Evolutionary conservation across 2,329 filamentous ascomycete species (phyloP).

Genomic region (Fusarium burgessii): DNA sequence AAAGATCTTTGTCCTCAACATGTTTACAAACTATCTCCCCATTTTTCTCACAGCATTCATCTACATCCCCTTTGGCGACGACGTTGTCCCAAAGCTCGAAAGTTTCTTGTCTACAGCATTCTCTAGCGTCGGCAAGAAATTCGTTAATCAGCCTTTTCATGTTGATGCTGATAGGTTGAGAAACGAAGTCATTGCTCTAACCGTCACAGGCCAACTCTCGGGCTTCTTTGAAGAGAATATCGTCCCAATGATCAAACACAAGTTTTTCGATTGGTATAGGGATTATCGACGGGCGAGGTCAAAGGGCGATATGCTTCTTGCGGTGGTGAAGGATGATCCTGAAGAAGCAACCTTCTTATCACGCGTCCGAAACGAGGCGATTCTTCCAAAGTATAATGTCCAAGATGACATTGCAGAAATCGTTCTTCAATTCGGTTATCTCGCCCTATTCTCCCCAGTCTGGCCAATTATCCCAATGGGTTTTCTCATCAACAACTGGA

Average conservation of each 20-base stretch:
- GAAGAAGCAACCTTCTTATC: constrained; percentile 74
- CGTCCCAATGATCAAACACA: constrained; percentile 75
- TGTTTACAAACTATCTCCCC: constrained; percentile 83
- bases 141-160: constrained; percentile 67
- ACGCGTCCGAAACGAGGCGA: constrained; percentile 74
- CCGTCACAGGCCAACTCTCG: constrained; percentile 77
- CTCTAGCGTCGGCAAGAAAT: constrained; percentile 58
- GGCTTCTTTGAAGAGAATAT: constrained; percentile 79
- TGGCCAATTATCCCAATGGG: constrained; percentile 81
- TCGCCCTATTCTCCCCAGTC: constrained; percentile 78
- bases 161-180: constrained; percentile 75
- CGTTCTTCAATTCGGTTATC: constrained; percentile 79
- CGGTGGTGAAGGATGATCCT: constrained; percentile 66
- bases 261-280: constrained; percentile 60
- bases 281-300: constrained; percentile 52
- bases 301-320: constrained; percentile 59
- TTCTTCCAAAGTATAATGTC: constrained; percentile 77
- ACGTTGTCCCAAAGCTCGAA: constrained; percentile 76
- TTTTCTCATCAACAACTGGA: constrained; percentile 81
- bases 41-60: constrained; percentile 83
- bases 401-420: constrained; percentile 80
- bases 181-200: constrained; percentile 81
- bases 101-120: constrained; percentile 65
- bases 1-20: constrained; percentile 82
- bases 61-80: constrained; percentile 79